Evolutionary conservation across 345 rosid species (phyloP), one percentile per base, ranked within the genome.

Genomic region (Jatropha curcas): DNA sequence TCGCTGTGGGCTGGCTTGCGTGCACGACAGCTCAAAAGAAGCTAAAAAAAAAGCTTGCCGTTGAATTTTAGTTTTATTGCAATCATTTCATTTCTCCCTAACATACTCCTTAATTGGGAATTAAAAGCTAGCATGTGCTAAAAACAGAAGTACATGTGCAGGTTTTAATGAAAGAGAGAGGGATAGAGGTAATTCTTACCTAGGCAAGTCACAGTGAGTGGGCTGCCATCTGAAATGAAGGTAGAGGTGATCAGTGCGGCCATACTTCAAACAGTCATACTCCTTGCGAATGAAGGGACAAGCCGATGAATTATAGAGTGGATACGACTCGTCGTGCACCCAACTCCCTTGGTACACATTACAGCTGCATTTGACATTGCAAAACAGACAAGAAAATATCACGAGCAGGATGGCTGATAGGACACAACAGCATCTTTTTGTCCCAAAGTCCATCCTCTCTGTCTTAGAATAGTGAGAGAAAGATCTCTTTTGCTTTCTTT

Each of bases 201-300:
- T 84, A 0, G 90, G 92, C 78, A 89, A 77, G 78, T 83, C 77
- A 43, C 97, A 92, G 76, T 66, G 60, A 7, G 24, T 27, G 24
- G 98, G 98, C 76, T 89, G 91, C 97, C 98, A 94, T 73, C 98
- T 77, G 58, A 85, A 90, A 14, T 75, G 79, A 52, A 90, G 94
- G 66, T 92, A 94, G 63, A 67, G 74, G n/a, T 57, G 85, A 74
- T 92, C 97, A 4, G 91, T 89, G 37, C 98, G 97, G 45, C 97
- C 97, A 28, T 84, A 94, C 71, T 90, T 87, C 57, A 81, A 74
- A 83, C 98, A 94, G 69, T 94, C 87, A 65, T 86, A 94, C 70
- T 94, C 94, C 77, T 87, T 88, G 70, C 90, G 90, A 68, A 94
- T 83, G 76, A 80, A 85, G 1, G 95, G 95, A 60, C 98, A 94